Base-by-base conservation (phyloP, 495 filamentous ascomycete genomes). In the Clavariopsis aquatica region DNA sequence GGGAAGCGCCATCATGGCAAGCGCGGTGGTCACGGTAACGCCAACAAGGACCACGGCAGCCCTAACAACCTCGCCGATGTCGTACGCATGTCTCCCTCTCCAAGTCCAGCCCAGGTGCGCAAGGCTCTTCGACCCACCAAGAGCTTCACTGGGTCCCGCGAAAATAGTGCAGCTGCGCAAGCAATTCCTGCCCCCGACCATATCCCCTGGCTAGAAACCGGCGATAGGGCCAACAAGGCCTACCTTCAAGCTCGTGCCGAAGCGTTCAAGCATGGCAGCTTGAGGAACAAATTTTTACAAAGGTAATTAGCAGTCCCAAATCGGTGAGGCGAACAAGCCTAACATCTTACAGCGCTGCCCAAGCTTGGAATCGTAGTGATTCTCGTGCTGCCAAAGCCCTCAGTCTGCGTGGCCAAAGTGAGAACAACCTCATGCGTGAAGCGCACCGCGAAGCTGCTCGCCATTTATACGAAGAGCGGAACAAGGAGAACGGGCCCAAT, bases 311-410 rank as follows among this genome's bases (percentile, higher is more conserved):
- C 13, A 1, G 3, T 7, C 24, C 19, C 34, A 13, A 34, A 45
- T n/a, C 27, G 6, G 20, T 0, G 24, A n/a, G 1, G 24, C 17
- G 31, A 34, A 46, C 28, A 4, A 49, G 13, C 57, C 63, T 67
- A 24, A 70, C 34, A 10, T 10, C 38, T 27, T 19, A 5, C 47
- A 96, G 92, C 72, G 95, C 95, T 55, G 93, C 94, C n/a, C 93
- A 96, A 81, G 95, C 95, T n/a, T 99, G 95, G 95, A 96, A 98
- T 73, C 89, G 95, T 52, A 97, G 95, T 71, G 95, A 99, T 74
- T 93, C 95, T 23, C 87, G 95, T 66, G 93, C 94, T 17, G 95
- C 95, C 28, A 98, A 98, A 77, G 94, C 94, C 41, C 81, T 97
- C 52, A 94, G 90, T 64, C 83, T 97, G 49, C 89, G 96, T 15